A percentile compares a stretch with the other conserved stretches of the same genome.
These are phyloP conservation scores for Magnaporthiopsis rhizophila DNA, from an alignment of 2,329 filamentous ascomycete species.

Conservation along the genomic window DNA sequence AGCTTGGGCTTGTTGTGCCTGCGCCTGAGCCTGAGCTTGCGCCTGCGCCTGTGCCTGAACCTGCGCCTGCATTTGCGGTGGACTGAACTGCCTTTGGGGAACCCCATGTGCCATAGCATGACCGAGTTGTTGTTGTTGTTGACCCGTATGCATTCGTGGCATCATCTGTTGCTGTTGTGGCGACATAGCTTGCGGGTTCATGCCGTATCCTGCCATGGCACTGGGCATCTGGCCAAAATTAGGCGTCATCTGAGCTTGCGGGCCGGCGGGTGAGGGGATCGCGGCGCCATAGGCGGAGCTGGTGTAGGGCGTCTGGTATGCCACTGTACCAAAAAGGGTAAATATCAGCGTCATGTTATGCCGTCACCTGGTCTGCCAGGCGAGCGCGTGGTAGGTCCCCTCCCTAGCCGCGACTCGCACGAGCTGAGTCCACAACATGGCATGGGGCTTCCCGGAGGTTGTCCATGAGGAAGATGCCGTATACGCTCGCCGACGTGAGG, in stretches of 20 bases:
- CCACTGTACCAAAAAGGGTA: slow-evolving; percentile 31
- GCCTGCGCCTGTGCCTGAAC: slow-evolving; percentile 7
- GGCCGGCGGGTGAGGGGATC: slow-evolving; percentile 38
- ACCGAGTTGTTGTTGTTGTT: slow-evolving; percentile 20
- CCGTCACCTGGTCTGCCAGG: not conserved
- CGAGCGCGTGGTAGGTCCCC: not conserved
- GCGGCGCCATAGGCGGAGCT: slow-evolving; percentile 48
- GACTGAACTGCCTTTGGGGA: slow-evolving; percentile 8
- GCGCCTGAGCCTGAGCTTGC: slow-evolving; percentile 6
- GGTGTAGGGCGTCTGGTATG: slow-evolving; percentile 51
- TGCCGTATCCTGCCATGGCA: slow-evolving; percentile 46
- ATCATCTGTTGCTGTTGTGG: slow-evolving; percentile 30
- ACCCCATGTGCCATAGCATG: slow-evolving; percentile 1
- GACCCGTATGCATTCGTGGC: slow-evolving; percentile 19
- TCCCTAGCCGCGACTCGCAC: not conserved
- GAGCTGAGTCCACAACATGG: not conserved
- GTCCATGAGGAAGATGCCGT: not conserved
- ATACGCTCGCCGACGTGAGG: not conserved
- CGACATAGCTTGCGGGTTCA: slow-evolving; percentile 44
- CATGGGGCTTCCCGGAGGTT: not conserved
- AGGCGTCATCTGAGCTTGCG: slow-evolving; percentile 38
- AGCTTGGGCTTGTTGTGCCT: slow-evolving; percentile 5
- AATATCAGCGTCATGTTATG: slow-evolving; percentile 9
- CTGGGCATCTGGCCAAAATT: slow-evolving; percentile 49
- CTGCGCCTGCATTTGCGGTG: slow-evolving; percentile 19